Base-by-base conservation (phyloP, 768 basidiomycete genomes). In the Rhizopogon roseolus region DNA sequence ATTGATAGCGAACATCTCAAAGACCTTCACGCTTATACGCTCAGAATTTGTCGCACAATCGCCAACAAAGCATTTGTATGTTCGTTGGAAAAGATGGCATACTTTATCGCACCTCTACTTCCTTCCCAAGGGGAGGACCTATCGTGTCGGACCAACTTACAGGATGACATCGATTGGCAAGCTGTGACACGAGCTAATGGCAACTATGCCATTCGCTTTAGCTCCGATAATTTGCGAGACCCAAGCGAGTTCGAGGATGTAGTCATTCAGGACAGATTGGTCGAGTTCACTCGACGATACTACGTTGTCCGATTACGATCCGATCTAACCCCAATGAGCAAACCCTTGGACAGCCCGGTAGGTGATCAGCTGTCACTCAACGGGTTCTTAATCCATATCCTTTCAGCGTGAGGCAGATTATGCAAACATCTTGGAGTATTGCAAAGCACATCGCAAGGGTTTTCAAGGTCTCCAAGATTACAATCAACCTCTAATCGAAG, bases 271-370 rank as follows among this genome's bases (percentile, higher is more conserved):
- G 90, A 93, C 60, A 76, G 89, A 54, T 76, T 75, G 70, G 80
- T 81, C n/a, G 88, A 89, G 63, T 88, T 85, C 61, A 90, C 88
- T 2, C 74, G 85, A 55, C 77, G 89, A 42, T 91, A 86, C 64
- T 78, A 76, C 60, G 79, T 78, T 17, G 63, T 80, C 27, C 69
- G 65, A 41, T 66, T 91, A 32, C 74, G 90, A 49, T 70, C 61
- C 19, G 92, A 93, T 65, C 64, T 94, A 60, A 84, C 78, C 14
- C 91, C 92, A 28, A 65, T 86, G 55, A 88, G 86, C 67, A 84
- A 84, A 62, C 85, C 85, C 8, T 70, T 66, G 22, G 86, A 86
- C 62, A 82, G 82, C 54, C 70, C 75, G 32, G 88, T 90, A 67
- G 59, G 85, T 77, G 27, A 50, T 37, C 27, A 37, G 42, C 40